Evolutionary conservation across 345 rosid species (phyloP), one percentile per base, ranked within the genome.

Genomic region (Hibiscus tridactylites): DNA sequence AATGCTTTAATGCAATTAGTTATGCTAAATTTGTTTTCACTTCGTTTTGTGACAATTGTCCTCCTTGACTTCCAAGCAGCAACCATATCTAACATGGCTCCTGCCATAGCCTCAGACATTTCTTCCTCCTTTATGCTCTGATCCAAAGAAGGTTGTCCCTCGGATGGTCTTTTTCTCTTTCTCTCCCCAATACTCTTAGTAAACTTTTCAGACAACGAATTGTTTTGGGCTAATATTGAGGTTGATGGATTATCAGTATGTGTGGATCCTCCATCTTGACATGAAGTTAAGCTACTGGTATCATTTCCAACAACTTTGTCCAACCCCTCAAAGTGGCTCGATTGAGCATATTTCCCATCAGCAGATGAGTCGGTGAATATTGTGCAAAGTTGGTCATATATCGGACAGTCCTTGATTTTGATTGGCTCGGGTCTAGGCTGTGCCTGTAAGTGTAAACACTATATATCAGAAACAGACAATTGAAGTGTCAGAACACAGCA

Each of bases 331-430:
- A 88, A 92, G 77, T 90, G 93, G 80, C 96, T 92, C 44, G 98
- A 92, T 79, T 88, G 96, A 68, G 98, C 98, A 76, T 88, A 92
- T 72, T 81, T 87, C 46, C 98, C 98, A 67, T 84, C 87, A 24
- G 79, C 80, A 21, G 86, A 85, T 71, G 87, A 74, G 73, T 92
- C 93, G 9, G 78, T 75, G 78, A 88, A 92, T 62, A 92, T 92
- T 28, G 82, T 72, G 75, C 89, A 81, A 44, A 92, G 87, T 79
- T 92, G 96, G 17, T 86, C 90, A 47, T 85, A 90, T 63, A 92
- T 90, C n/a, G 90, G 89, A 9, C 90, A 86, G 19, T 87, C 91
- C 83, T 86, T 87, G 56, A 78, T 85, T 75, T 85, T 87, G 56
- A 78, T 75, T 46, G 79, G 70, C 71, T 87, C 91, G 21, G 81